These are phyloP conservation scores for Penicillium frequentans DNA, from an alignment of 2,329 filamentous ascomycete species.

Conservation along the genomic window DNA sequence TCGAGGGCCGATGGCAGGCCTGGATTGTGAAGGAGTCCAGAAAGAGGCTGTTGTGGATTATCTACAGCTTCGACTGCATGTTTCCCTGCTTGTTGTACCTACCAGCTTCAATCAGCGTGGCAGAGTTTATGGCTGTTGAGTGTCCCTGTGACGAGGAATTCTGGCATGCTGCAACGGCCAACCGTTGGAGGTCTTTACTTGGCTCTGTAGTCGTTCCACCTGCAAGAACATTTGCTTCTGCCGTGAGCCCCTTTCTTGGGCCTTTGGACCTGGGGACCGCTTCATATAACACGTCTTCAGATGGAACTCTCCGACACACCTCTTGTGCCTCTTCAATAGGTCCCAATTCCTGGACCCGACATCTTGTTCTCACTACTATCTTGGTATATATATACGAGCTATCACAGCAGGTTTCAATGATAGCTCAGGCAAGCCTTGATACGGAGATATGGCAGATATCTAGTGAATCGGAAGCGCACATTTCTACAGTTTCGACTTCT, in stretches of 20 bases:
- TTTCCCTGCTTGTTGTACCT: slow-evolving; percentile 7
- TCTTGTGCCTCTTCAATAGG: neutral
- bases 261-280: neutral
- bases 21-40: slow-evolving; percentile 1
- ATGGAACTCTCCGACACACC: neutral
- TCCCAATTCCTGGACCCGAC: slow-evolving; percentile 3
- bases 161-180: slow-evolving; percentile 4
- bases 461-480: neutral
- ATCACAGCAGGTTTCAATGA: neutral
- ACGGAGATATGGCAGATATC: neutral
- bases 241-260: neutral
- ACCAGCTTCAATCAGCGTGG: neutral
- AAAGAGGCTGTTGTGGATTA: slow-evolving; percentile 4
- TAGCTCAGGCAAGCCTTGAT: neutral
- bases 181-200: slow-evolving; percentile 1
- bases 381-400: slow-evolving; percentile 2
- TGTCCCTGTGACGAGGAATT: slow-evolving; percentile 6
- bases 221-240: neutral
- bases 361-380: slow-evolving; percentile 4
- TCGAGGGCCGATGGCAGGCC: neutral
- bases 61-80: slow-evolving; percentile 2
- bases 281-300: neutral
- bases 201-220: slow-evolving; percentile 3
- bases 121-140: slow-evolving; percentile 1
- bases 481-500: neutral